phyloP scores from a whole-genome alignment of 352 stramenopile genomes.

The Pythium apleroticum region DNA sequence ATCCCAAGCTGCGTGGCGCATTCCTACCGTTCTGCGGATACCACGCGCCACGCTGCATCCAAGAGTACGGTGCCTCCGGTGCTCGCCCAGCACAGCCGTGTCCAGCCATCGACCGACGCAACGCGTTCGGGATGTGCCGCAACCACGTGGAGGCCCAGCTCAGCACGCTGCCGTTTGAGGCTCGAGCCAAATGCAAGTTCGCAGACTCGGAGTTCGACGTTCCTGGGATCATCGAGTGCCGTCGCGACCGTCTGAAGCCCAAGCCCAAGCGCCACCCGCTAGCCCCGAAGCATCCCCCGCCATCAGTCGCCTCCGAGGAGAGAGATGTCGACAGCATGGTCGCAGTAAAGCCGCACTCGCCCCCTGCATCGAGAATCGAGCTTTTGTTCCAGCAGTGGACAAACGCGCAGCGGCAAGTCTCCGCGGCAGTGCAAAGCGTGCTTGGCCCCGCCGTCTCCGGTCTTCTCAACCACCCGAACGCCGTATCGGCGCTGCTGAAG shows the following conservation, averaged over 20 bases:
- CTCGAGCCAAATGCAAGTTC: constrained; percentile 38
- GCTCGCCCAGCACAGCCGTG: constrained; percentile 26
- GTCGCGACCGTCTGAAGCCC: constrained; percentile 27
- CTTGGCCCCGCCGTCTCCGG: background rate
- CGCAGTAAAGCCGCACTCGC: constrained; percentile 8
- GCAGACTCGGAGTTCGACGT: constrained; percentile 68
- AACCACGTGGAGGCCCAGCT: constrained; percentile 71
- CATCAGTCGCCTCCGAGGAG: background rate
- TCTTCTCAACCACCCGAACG: constrained; percentile 38
- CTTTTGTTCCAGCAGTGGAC: constrained; percentile 2
- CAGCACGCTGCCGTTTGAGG: constrained; percentile 49
- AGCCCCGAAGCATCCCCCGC: constrained; percentile 48
- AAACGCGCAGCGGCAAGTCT: background rate
- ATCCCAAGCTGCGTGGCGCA: constrained; percentile 48
- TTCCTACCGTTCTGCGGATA: constrained; percentile 70
- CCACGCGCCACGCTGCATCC: constrained; percentile 57
- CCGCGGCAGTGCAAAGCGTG: background rate
- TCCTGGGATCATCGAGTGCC: constrained; percentile 58
- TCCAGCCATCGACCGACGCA: constrained; percentile 49
- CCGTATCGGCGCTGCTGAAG: constrained; percentile 44
- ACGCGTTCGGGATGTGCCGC: constrained; percentile 64
- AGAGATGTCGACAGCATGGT: background rate
- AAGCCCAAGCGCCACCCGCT: constrained; percentile 42
- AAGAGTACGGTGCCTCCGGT: constrained; percentile 39
- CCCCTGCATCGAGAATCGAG: background rate